Evolutionary conservation across 768 basidiomycete genomes (phyloP).

Genomic region (Tricholoma flavovirens): DNA sequence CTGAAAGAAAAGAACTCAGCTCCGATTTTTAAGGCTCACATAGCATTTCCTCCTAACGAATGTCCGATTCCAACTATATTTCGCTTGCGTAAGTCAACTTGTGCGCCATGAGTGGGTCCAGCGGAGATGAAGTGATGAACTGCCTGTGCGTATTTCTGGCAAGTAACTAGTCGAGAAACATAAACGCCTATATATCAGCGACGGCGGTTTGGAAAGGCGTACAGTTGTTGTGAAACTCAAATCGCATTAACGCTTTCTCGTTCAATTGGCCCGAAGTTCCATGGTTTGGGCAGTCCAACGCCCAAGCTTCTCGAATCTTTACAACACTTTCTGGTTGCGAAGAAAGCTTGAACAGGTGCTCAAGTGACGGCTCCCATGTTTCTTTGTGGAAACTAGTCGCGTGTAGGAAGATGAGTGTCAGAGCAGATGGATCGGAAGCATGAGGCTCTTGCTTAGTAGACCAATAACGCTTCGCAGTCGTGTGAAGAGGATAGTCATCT

Average conservation of each 20-base stretch:
- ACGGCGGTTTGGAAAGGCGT: conserved; percentile 13
- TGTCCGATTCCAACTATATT: conserved; percentile 63
- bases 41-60: conserved; percentile 59
- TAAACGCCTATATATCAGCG: neutral
- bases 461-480: conserved; percentile 58
- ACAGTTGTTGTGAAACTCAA: conserved; percentile 45
- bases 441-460: conserved; percentile 31
- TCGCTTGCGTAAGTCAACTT: conserved; percentile 42
- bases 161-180: conserved; percentile 41
- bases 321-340: conserved; percentile 14
- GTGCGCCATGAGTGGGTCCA: conserved; percentile 31
- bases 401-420: conserved; percentile 59
- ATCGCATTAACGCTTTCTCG: conserved; percentile 34
- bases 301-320: conserved; percentile 56
- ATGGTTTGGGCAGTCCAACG: conserved; percentile 69
- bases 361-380: conserved; percentile 60
- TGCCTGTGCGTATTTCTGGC: conserved; percentile 57
- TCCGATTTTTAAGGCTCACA: conserved; percentile 37
- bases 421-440: conserved; percentile 33
- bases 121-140: conserved; percentile 50
- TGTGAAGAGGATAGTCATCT: conserved; percentile 39
- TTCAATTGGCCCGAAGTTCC: conserved; percentile 57
- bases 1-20: neutral
- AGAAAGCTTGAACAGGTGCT: conserved; percentile 37
- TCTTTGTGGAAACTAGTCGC: conserved; percentile 75